Conservation (phyloP, 2,329 filamentous ascomycete genomes). For the Juglanconis oblonga region DNA sequence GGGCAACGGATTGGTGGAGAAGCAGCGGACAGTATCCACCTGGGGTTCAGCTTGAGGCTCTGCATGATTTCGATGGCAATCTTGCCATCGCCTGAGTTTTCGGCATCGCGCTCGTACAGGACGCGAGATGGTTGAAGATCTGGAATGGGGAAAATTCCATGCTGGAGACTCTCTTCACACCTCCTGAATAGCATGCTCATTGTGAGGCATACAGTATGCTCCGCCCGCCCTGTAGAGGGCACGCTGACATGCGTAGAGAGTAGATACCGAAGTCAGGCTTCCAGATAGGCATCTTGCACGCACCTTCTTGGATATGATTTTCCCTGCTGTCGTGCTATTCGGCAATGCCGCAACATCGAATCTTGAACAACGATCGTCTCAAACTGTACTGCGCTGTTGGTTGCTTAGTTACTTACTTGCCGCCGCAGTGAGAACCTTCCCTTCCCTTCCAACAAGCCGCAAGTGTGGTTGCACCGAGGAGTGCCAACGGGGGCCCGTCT, state of each 20-base stretch:
- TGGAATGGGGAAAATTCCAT: too few species aligned
- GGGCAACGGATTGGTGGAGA: conserved; percentile 2
- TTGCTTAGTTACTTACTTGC: not conserved
- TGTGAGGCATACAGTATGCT: too few species aligned
- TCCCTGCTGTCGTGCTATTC: not conserved
- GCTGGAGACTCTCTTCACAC: too few species aligned
- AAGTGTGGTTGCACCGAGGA: conserved; percentile 5
- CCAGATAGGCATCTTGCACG: not conserved
- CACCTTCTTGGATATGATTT: not conserved
- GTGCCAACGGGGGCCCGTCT: not conserved
- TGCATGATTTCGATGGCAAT: conserved; percentile 2
- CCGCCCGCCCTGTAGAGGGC: not conserved
- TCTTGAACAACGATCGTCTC: not conserved
- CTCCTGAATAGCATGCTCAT: too few species aligned
- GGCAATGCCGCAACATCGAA: not conserved
- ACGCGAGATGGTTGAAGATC: too few species aligned
- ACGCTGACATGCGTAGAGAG: not conserved
- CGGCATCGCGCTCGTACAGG: too few species aligned
- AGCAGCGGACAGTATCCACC: conserved; percentile 2
- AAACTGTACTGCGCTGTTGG: not conserved
- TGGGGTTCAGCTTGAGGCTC: conserved; percentile 18
- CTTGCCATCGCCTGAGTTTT: conserved; percentile 3
- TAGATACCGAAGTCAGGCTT: not conserved
- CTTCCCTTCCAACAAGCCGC: not conserved
- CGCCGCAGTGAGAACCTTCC: not conserved